Percentiles rank a stretch among this genome's conserved stretches.
These are phyloP conservation scores for Gloeophyllum trabeum DNA, from an alignment of 768 basidiomycete genomes.

Conservation along the genomic window DNA sequence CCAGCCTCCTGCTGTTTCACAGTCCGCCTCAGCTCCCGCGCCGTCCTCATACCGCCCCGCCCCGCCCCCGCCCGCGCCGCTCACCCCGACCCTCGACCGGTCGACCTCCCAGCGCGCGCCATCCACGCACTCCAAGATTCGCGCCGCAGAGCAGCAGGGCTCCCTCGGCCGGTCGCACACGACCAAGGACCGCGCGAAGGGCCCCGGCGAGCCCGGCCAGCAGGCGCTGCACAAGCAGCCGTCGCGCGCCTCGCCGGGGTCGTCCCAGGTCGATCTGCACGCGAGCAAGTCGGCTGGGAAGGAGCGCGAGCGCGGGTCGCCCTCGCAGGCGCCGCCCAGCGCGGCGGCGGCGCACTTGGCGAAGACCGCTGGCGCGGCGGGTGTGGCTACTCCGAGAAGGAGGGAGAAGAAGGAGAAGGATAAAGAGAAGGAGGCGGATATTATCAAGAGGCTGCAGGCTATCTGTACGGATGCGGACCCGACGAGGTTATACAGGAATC, in stretches of 20 bases:
- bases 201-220: neutral
- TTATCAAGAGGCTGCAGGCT: conserved; percentile 80
- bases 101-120: conserved; percentile 80
- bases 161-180: conserved; percentile 54
- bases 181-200: conserved; percentile 35
- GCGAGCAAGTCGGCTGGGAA: conserved; percentile 1
- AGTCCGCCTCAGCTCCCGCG: conserved; percentile 61
- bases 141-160: conserved; percentile 13
- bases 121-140: conserved; percentile 29
- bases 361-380: conserved; percentile 39
- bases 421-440: conserved; percentile 75
- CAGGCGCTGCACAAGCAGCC: neutral
- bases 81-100: conserved; percentile 68
- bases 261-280: neutral
- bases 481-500: conserved; percentile 80
- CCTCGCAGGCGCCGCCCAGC: conserved; percentile 41
- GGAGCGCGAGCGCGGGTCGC: neutral
- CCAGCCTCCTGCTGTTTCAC: conserved; percentile 19
- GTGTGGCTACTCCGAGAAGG: conserved; percentile 74
- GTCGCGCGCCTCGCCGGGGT: neutral
- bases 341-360: conserved; percentile 56
- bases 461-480: conserved; percentile 99
- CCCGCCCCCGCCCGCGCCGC: conserved; percentile 57
- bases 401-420: conserved; percentile 80
- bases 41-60: conserved; percentile 79